phyloP scores from a whole-genome alignment of 2,329 filamentous ascomycete genomes.

The Passalora sequoiae region DNA sequence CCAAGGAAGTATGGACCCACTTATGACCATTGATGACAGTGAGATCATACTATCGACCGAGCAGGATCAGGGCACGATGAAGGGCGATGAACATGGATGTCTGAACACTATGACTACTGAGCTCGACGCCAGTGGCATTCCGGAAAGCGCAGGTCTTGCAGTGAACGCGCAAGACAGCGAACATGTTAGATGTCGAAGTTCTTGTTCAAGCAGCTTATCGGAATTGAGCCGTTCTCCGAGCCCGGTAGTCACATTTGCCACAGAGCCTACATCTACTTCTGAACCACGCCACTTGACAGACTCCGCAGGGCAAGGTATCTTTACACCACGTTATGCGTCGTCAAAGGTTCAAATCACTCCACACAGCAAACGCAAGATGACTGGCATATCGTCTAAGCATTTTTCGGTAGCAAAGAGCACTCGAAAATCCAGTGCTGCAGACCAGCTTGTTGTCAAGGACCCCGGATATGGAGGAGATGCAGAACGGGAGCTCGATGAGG shows the following conservation, averaged over 20 bases:
- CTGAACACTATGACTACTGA: constrained; percentile 1
- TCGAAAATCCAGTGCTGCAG: neutral
- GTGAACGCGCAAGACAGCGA: no score
- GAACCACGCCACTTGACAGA: no score
- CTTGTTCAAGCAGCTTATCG: constrained; percentile 2
- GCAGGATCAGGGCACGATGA: constrained; percentile 4
- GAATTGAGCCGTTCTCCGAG: constrained; percentile 3
- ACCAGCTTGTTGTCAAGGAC: neutral
- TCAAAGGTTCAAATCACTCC: neutral
- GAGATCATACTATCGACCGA: constrained; percentile 3
- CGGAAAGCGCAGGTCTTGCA: no score
- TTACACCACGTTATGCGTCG: constrained; percentile 1
- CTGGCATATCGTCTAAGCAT: constrained; percentile 32
- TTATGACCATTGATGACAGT: constrained; percentile 16
- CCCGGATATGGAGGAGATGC: no score
- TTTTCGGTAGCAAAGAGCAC: constrained; percentile 20
- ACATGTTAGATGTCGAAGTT: no score
- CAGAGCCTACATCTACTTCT: no score
- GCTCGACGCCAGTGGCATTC: no score
- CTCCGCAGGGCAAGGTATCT: no score
- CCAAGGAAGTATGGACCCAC: constrained; percentile 2
- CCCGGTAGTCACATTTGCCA: no score
- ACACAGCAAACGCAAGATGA: constrained; percentile 30
- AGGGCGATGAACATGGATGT: constrained; percentile 1
- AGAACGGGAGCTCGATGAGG: no score